phyloP scores from a whole-genome alignment of 148 eudicot species.

The Spergularia bocconei region DNA sequence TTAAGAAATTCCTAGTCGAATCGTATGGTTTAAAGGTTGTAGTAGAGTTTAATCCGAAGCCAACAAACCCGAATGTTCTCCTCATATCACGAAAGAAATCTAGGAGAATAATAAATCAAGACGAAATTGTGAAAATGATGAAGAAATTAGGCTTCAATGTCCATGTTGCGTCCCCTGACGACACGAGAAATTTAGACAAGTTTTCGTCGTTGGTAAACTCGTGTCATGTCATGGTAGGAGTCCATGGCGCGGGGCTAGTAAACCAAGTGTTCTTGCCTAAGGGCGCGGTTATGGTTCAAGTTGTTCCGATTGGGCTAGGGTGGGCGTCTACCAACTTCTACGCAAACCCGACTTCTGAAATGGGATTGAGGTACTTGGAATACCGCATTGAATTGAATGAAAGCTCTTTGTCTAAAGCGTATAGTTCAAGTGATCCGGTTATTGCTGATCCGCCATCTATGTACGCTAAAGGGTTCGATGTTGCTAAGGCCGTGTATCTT shows the following conservation, averaged over 20 bases:
- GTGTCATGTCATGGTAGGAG: slow-evolving; percentile 50
- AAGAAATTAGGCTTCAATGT: slow-evolving; percentile 44
- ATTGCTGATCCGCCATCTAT: slow-evolving; percentile 24
- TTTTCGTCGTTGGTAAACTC: slow-evolving; percentile 39
- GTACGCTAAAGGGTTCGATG: slow-evolving; percentile 18
- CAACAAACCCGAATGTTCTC: slow-evolving; percentile 28
- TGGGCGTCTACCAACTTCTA: slow-evolving; percentile 41
- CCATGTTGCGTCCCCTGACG: slow-evolving; percentile 9
- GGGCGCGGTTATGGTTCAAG: slow-evolving; percentile 53
- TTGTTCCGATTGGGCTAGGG: slow-evolving; percentile 46
- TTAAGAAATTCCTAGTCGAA: slow-evolving; percentile 37
- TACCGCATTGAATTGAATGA: slow-evolving; percentile 47
- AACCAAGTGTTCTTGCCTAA: slow-evolving; percentile 46
- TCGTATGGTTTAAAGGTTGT: slow-evolving; percentile 24
- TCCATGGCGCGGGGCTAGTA: slow-evolving; percentile 61
- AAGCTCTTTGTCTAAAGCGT: slow-evolving; percentile 37
- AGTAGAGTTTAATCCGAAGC: slow-evolving; percentile 7
- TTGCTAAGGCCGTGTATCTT: slow-evolving; percentile 17
- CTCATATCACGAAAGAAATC: slow-evolving; percentile 44
- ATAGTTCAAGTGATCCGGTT: slow-evolving; percentile 27
- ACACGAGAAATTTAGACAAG: slow-evolving; percentile 29
- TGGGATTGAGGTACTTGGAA: slow-evolving; percentile 52
- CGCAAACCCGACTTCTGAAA: slow-evolving; percentile 36
- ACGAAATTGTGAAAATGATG: slow-evolving; percentile 39
- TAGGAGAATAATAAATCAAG: slow-evolving; percentile 43